These are phyloP conservation scores for Cucurbita ficifolia DNA, from an alignment of 306 rosid genomes.

Conservation along the genomic window DNA sequence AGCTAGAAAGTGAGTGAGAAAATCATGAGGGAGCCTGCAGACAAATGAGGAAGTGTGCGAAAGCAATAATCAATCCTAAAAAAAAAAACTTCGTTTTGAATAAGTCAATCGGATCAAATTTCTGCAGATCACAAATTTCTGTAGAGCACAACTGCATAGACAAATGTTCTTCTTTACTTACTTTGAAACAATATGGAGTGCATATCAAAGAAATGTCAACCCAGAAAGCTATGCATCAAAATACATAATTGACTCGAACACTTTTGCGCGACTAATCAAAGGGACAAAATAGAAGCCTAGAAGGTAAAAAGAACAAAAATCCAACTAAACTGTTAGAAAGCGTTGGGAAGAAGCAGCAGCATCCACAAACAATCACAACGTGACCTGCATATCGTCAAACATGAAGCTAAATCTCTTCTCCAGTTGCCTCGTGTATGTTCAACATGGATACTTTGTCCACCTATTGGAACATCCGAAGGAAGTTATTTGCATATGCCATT, in stretches of 20 bases:
- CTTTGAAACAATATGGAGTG: background rate
- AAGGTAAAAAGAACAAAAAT: background rate
- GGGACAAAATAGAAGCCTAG: background rate
- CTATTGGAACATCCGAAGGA: constrained; percentile 66
- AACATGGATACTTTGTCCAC: background rate
- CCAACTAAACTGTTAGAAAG: background rate
- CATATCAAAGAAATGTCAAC: background rate
- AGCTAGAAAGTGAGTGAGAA: no score
- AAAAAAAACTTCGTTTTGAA: no score
- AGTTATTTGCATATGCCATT: constrained; percentile 94
- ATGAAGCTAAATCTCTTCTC: background rate
- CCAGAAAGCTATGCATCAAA: background rate
- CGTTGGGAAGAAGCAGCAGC: background rate
- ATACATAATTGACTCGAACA: background rate
- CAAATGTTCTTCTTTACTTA: background rate
- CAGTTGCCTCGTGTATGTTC: background rate
- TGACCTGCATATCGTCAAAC: background rate
- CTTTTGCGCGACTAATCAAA: background rate
- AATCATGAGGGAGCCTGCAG: no score
- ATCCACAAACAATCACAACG: background rate
- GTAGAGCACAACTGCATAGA: no score
- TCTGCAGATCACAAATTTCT: no score
- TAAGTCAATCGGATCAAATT: no score
- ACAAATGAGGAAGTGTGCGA: no score
- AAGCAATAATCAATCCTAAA: no score